A percentile compares a stretch with the other conserved stretches of the same genome.
These are phyloP conservation scores for Saccharomycopsis sp. DNA, from an alignment of 805 yeast species.

Conservation along the genomic window DNA sequence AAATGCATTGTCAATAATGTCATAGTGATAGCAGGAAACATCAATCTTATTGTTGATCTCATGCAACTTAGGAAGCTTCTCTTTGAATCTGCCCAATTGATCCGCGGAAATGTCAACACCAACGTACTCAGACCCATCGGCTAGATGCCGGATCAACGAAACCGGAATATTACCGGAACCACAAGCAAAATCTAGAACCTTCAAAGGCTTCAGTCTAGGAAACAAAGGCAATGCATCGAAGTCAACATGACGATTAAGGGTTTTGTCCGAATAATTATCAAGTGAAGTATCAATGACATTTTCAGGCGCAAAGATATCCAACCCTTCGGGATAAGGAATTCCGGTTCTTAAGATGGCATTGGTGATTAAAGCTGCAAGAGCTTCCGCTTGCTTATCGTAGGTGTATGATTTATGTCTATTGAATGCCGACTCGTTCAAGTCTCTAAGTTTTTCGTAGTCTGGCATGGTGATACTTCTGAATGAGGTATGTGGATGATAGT, in stretches of 20 bases:
- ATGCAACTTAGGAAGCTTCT: background rate
- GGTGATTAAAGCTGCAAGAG: background rate
- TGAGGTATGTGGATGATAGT: too few relatives aligned
- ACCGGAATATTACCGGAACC: background rate
- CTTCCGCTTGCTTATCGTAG: background rate
- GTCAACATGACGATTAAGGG: background rate
- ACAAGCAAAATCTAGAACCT: background rate
- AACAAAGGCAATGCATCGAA: background rate
- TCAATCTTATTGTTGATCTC: background rate
- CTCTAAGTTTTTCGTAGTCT: constrained; percentile 1
- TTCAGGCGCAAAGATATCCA: background rate
- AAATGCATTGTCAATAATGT: background rate
- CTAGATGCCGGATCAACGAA: background rate
- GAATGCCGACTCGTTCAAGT: background rate
- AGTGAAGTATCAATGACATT: background rate
- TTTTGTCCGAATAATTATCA: background rate
- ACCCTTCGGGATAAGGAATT: background rate
- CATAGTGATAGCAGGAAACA: background rate
- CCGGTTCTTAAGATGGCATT: background rate
- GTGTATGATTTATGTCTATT: background rate
- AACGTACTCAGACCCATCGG: background rate
- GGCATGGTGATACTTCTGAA: background rate
- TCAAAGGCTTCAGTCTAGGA: background rate
- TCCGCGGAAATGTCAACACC: background rate
- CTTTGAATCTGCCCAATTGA: background rate